These are phyloP conservation scores for Hibiscus syriacus DNA, from an alignment of 345 rosid species.

Conservation along the genomic window DNA sequence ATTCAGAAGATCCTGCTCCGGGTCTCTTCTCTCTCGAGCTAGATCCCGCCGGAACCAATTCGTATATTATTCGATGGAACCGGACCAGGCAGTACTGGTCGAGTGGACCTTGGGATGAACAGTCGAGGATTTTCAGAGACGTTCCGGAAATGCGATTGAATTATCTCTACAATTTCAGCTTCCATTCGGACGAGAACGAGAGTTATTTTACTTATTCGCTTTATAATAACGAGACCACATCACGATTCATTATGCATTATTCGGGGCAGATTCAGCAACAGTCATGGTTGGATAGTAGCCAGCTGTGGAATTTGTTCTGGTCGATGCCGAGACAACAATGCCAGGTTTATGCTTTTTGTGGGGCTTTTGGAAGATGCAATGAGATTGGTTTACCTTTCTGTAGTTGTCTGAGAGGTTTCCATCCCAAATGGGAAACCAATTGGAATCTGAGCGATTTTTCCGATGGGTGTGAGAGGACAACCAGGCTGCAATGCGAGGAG, in stretches of 20 bases:
- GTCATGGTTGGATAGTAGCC: conserved; percentile 27
- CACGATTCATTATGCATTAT: conserved; percentile 45
- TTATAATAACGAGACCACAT: conserved; percentile 8
- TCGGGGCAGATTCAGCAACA: conserved; percentile 56
- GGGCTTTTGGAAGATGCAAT: conserved; percentile 55
- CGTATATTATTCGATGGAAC: conserved; percentile 51
- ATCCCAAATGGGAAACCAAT: conserved; percentile 17
- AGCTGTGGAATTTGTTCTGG: conserved; percentile 61
- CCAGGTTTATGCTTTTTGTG: conserved; percentile 63
- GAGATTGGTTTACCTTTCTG: conserved; percentile 40
- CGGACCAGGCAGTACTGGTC: conserved; percentile 36
- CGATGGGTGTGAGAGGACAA: conserved; percentile 48
- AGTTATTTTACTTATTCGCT: conserved; percentile 54
- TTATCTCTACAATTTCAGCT: conserved; percentile 49
- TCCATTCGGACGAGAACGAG: conserved; percentile 27
- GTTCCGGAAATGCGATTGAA: conserved; percentile 69
- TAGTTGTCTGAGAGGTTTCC: conserved; percentile 44
- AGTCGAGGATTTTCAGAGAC: conserved; percentile 23
- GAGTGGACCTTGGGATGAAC: conserved; percentile 59
- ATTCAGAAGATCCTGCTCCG: conserved; percentile 22
- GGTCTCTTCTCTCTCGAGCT: conserved; percentile 69
- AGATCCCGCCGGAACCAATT: conserved; percentile 39
- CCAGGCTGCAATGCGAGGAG: conserved; percentile 37
- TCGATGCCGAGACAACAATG: conserved; percentile 63
- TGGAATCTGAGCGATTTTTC: conserved; percentile 55